Evolutionary conservation across 2,329 filamentous ascomycete species (phyloP), one percentile per base, ranked within the genome.

Genomic region (Botryotinia narcissicola): DNA sequence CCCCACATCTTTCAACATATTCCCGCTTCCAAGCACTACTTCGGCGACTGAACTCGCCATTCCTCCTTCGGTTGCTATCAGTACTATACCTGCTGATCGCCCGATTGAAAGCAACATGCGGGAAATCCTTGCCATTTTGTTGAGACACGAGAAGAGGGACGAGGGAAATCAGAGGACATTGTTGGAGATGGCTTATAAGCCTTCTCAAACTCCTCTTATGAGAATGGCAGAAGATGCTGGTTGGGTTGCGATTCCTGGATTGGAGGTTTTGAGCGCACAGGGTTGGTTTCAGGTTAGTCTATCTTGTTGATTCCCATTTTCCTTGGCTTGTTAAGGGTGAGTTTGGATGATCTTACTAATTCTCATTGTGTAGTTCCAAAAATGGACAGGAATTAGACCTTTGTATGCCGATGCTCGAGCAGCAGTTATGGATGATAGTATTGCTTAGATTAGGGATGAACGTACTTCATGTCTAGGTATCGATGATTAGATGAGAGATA

Each of bases 131-230:
- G 82, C 84, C 8, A 82, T 85, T 25, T 79, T 90, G 48, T 80
- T 90, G n/a, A 83, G 84, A 73, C 83, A 79, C 75, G 81, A 78
- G 76, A 81, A 79, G 75, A 79, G 72, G 78, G 81, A 79, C 76
- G 73, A 73, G 40, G 62, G 63, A 8, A 64, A 81, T 25, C 78
- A 83, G 40, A 87, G 88, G 32, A 88, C 96, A 20, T 83, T 98
- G 75, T 84, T 98, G 5, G 96, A 99, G 82, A 97, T 99, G 95
- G 95, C 96, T 2, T 99, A 99, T 83, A 97, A 95, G 83, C 96
- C 96, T 32, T 86, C 88, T 0, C 87, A 93, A 70, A 99, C 96
- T 7, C 89, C 91, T 12, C 83, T 97, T 77, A 98, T 98, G 90
- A 88, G 92, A 81, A 84, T 98, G 80, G 95, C 95, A 3, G 87